phyloP scores from a whole-genome alignment of 768 basidiomycete species.

The Boletus eberwhitei region DNA sequence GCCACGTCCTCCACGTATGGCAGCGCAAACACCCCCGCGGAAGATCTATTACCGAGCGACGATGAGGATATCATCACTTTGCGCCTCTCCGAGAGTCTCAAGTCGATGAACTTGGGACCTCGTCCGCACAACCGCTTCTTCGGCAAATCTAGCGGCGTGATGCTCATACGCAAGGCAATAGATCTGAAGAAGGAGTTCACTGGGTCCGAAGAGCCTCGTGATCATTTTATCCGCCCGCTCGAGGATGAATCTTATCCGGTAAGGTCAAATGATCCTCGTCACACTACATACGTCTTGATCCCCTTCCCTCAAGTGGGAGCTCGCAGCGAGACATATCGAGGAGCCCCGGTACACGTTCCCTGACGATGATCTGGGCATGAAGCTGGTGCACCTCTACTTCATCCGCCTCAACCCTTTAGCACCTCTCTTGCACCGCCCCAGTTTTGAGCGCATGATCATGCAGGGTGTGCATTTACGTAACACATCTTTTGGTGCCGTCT shows the following conservation, averaged over 20 bases:
- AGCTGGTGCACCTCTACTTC: slow-evolving; percentile 68
- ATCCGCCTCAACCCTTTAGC: slow-evolving; percentile 47
- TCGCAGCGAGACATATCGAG: slow-evolving; percentile 14
- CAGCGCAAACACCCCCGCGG: slow-evolving; percentile 4
- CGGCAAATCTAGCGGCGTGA: slow-evolving; percentile 42
- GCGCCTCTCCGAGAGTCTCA: slow-evolving; percentile 24
- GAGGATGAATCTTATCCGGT: slow-evolving; percentile 19
- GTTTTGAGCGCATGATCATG: slow-evolving; percentile 51
- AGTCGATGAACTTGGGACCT: slow-evolving; percentile 16
- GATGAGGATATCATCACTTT: slow-evolving; percentile 26
- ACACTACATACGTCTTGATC: not conserved
- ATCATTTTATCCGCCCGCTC: not conserved
- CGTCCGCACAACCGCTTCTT: slow-evolving; percentile 28
- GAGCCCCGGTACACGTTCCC: slow-evolving; percentile 45
- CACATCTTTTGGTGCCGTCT: slow-evolving; percentile 50
- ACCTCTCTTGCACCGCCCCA: slow-evolving; percentile 71
- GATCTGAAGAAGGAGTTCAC: slow-evolving; percentile 57
- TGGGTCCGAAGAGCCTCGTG: slow-evolving; percentile 31
- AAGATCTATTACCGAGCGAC: slow-evolving; percentile 27
- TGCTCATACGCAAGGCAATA: slow-evolving; percentile 45
- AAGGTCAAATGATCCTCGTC: slow-evolving; percentile 12
- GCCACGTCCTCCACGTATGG: slow-evolving; percentile 9
- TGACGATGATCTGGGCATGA: slow-evolving; percentile 43
- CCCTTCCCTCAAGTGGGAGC: slow-evolving; percentile 26
- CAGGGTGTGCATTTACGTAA: slow-evolving; percentile 51